A percentile compares a stretch with the other conserved stretches of the same genome.
Evolutionary conservation across 2,329 filamentous ascomycete species (phyloP).

Genomic region (Pseudopyricularia javanii): DNA sequence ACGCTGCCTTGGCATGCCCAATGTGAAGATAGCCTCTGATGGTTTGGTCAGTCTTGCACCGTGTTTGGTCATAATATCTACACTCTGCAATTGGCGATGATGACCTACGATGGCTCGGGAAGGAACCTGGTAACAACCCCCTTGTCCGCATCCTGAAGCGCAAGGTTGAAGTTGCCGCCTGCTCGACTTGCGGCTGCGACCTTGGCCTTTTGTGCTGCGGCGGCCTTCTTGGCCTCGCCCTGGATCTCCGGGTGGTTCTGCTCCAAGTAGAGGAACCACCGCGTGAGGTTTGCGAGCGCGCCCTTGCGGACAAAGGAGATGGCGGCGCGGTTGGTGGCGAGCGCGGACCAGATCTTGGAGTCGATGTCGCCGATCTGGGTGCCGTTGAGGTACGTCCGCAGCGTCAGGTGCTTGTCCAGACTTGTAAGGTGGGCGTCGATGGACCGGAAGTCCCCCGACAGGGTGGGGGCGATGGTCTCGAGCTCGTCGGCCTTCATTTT

Average conservation of each 20-base stretch:
- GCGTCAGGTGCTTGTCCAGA: conserved; percentile 76
- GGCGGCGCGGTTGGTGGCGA: conserved; percentile 76
- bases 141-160: conserved; percentile 70
- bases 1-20: conserved; percentile 66
- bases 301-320: conserved; percentile 71
- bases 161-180: conserved; percentile 81
- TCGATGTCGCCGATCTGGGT: conserved; percentile 69
- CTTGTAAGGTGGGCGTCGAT: conserved; percentile 63
- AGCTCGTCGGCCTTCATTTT: conserved; percentile 46
- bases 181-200: conserved; percentile 58
- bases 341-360: conserved; percentile 68
- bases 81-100: conserved; percentile 4
- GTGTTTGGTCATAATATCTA: too few species aligned
- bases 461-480: conserved; percentile 30
- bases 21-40: conserved; percentile 76
- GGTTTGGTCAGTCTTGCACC: conserved; percentile 1
- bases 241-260: conserved; percentile 67
- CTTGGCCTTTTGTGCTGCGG: conserved; percentile 57
- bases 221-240: conserved; percentile 55
- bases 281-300: conserved; percentile 59
- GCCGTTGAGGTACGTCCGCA: conserved; percentile 76
- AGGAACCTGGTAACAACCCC: conserved; percentile 88
- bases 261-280: conserved; percentile 85
- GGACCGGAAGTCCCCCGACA: conserved; percentile 65
- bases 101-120: conserved; percentile 73